These are phyloP conservation scores for Candida anglica DNA, from an alignment of 805 yeast species.

Conservation along the genomic window DNA sequence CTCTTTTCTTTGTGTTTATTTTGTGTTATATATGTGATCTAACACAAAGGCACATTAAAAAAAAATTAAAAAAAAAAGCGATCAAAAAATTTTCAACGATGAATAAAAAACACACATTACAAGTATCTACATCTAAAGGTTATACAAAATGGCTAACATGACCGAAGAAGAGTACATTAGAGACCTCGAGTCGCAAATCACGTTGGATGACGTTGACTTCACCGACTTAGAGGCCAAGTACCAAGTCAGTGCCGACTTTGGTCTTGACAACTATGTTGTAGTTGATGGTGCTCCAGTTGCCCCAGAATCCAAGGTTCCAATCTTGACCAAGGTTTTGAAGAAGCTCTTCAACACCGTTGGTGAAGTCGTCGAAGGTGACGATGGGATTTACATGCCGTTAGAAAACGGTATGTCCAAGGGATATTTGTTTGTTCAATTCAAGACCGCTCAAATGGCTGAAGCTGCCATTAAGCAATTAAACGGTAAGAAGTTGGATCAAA, in stretches of 20 bases:
- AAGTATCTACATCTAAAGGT: too few relatives aligned
- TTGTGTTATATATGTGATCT: too few relatives aligned
- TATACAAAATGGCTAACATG: conserved; percentile 7
- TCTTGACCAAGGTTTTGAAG: conserved; percentile 77
- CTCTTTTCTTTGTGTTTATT: too few relatives aligned
- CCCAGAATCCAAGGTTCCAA: conserved; percentile 82
- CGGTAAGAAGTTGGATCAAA: conserved; percentile 89
- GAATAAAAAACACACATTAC: background rate
- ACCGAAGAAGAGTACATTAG: conserved; percentile 20
- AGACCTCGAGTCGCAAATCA: conserved; percentile 36
- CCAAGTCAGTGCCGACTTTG: conserved; percentile 51
- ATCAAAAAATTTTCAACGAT: conserved; percentile 14
- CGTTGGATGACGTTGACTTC: conserved; percentile 61
- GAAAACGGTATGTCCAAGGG: conserved; percentile 82
- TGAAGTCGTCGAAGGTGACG: conserved; percentile 52
- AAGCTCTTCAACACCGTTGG: conserved; percentile 80
- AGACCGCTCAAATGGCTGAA: conserved; percentile 59
- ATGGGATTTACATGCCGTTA: conserved; percentile 78
- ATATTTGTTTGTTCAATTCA: conserved; percentile 79
- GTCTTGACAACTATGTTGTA: conserved; percentile 74
- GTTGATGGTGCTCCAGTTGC: conserved; percentile 96
- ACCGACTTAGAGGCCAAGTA: conserved; percentile 80
- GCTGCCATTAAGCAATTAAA: conserved; percentile 77
- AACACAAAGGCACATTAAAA: too few relatives aligned
- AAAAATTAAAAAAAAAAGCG: too few relatives aligned